phyloP scores from a whole-genome alignment of 306 rosid genomes.

The Malus orientalis region DNA sequence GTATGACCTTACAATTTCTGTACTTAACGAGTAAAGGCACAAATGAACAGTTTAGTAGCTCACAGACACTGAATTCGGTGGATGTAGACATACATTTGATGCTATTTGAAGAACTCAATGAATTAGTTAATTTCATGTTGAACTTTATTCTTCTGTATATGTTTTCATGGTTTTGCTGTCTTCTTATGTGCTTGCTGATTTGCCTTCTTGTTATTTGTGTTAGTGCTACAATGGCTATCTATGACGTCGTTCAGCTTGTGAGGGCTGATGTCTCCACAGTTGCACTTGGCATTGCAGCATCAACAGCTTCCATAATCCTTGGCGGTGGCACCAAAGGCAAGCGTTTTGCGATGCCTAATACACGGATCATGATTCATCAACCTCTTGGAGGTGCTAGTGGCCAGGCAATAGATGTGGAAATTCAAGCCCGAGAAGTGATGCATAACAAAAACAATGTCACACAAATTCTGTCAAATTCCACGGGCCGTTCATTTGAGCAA shows the following conservation, averaged over 20 bases:
- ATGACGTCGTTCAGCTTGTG: conserved; percentile 83
- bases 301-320: conserved; percentile 86
- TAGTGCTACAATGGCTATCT: conserved; percentile 95
- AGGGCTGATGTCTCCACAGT: conserved; percentile 93
- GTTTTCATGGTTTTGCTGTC: conserved; percentile 1
- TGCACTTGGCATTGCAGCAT: conserved; percentile 86
- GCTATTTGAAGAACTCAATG: not conserved
- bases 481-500: conserved; percentile 79
- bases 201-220: conserved; percentile 20
- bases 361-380: conserved; percentile 90
- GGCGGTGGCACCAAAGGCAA: conserved; percentile 95
- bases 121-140: not conserved
- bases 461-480: conserved; percentile 58
- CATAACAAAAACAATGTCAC: conserved; percentile 60
- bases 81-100: not conserved
- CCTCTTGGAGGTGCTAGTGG: conserved; percentile 99
- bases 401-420: conserved; percentile 88
- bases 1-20: not conserved
- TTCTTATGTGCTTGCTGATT: conserved; percentile 18
- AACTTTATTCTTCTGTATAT: not conserved
- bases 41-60: not conserved
- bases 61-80: not conserved
- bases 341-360: conserved; percentile 94
- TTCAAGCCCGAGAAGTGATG: conserved; percentile 89
- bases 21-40: not conserved